Base-by-base conservation (phyloP, 768 basidiomycete species). In the Cystofilobasidium macerans region DNA sequence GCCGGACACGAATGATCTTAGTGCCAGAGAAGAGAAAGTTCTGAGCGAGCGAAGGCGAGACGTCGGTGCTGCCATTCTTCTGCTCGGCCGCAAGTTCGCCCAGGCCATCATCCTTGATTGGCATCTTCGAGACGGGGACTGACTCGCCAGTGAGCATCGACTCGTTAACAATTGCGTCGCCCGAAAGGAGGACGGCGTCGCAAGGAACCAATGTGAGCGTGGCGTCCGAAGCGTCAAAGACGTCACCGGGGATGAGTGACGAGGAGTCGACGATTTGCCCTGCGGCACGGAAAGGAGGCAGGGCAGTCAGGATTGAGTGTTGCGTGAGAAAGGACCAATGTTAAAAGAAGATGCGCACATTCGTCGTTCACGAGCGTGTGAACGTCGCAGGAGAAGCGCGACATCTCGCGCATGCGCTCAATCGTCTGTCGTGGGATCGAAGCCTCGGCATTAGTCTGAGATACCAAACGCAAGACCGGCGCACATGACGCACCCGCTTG, bases 71-170 rank as follows among this genome's bases (percentile, higher is more conserved):
- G 38, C 76, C 76, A 9, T 63, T 54, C 57, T 74, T 75, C 65
- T 61, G n/a, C 59, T 64, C 63, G n/a, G 5, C 54, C 77, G 82
- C 89, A 88, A 92, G 69, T 78, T 81, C 48, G 77, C 74, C 47
- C 6, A 97, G 80, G 61, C 85, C 86, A 32, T 85, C 85, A 70
- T 90, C 87, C 72, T 85, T 90, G 66, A 86, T 82, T 0, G 93
- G 87, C 24, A 82, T 77, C 75, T 99, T 99, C 74, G 88, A 88
- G 60, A 99, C 90, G 2, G 95, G 95, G 0, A 99, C 89, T 69
- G 92, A 95, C 77, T 99, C 95, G 16, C 95, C 95, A 0, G 95
- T 77, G 28, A 99, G 83, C 95, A 99, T 98, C 69, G 91, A 94
- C 78, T 99, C 95, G 75, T 98, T 98, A 59, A 98, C 87, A 65